A percentile compares a stretch with the other conserved stretches of the same genome.
Evolutionary conservation across 352 stramenopile genomes (phyloP).

Genomic region (Phytopythium sindhum): DNA sequence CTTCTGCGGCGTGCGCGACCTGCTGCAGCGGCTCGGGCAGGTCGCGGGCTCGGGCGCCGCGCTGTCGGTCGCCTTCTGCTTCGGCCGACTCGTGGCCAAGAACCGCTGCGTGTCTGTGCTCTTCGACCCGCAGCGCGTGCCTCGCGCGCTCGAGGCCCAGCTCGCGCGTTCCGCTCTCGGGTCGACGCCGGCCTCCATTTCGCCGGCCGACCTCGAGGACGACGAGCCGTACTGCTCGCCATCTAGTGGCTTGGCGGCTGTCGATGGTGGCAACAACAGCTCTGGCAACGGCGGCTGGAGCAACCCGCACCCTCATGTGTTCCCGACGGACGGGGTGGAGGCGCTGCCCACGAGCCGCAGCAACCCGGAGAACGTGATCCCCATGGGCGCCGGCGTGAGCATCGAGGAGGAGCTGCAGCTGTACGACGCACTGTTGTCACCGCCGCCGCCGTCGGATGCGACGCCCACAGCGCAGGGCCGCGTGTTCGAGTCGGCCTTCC

Average conservation of each 20-base stretch:
- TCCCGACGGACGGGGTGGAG: constrained; percentile 34
- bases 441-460: constrained; percentile 10
- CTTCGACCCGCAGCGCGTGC: constrained; percentile 66
- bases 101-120: constrained; percentile 67
- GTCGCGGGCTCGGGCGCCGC: constrained; percentile 43
- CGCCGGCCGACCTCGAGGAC: constrained; percentile 42
- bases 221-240: constrained; percentile 16
- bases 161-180: constrained; percentile 56
- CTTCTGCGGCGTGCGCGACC: constrained; percentile 60
- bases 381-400: constrained; percentile 19
- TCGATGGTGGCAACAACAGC: constrained; percentile 17
- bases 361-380: constrained; percentile 52
- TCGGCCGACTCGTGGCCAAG: constrained; percentile 71
- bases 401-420: constrained; percentile 56
- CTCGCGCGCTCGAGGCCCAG: constrained; percentile 49
- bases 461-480: constrained; percentile 15
- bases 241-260: not conserved
- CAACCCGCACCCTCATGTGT: constrained; percentile 16
- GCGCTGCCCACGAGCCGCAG: constrained; percentile 43
- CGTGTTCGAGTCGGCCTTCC: constrained; percentile 63
- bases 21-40: constrained; percentile 74
- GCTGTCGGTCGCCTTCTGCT: constrained; percentile 67
- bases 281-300: constrained; percentile 9
- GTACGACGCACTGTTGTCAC: constrained; percentile 44
- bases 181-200: constrained; percentile 31